Evolutionary conservation across 2,329 filamentous ascomycete genomes (phyloP).

Genomic region (Diaporthe amygdali): DNA sequence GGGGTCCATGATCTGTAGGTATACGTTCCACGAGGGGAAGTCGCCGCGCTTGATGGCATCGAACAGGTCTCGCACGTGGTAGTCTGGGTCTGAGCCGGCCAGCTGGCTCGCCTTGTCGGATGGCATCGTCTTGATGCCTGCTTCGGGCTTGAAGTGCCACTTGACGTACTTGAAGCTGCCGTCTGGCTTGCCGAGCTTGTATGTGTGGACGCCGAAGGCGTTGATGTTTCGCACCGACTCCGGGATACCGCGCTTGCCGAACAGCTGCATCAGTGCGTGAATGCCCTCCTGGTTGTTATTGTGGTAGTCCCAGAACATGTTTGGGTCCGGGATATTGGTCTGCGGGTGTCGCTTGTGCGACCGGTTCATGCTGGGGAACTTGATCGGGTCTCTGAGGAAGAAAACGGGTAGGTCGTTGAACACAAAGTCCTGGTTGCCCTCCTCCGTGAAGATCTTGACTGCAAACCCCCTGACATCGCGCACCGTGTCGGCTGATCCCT

Average conservation of each 20-base stretch:
- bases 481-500: constrained; percentile 54
- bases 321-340: constrained; percentile 1
- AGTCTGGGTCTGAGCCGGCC: constrained; percentile 47
- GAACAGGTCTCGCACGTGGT: constrained; percentile 51
- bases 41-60: constrained; percentile 51
- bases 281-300: constrained; percentile 49
- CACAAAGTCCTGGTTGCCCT: constrained; percentile 66
- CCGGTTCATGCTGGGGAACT: constrained; percentile 46
- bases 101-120: constrained; percentile 5
- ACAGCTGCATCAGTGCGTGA: constrained; percentile 57
- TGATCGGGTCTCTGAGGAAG: constrained; percentile 52
- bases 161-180: constrained; percentile 26
- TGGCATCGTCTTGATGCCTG: constrained; percentile 12
- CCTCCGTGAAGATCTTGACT: constrained; percentile 67
- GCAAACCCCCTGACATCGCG: constrained; percentile 71
- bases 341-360: constrained; percentile 11
- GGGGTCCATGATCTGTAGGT: constrained; percentile 59
- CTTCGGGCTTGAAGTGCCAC: constrained; percentile 24
- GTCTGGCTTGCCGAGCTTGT: constrained; percentile 45
- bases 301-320: constrained; percentile 37
- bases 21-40: constrained; percentile 55
- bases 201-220: constrained; percentile 54
- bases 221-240: constrained; percentile 50
- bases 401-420: constrained; percentile 41
- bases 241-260: constrained; percentile 54